A percentile compares a stretch with the other conserved stretches of the same genome.
phyloP scores from a whole-genome alignment of 768 basidiomycete genomes.

The Suillus placidus region DNA sequence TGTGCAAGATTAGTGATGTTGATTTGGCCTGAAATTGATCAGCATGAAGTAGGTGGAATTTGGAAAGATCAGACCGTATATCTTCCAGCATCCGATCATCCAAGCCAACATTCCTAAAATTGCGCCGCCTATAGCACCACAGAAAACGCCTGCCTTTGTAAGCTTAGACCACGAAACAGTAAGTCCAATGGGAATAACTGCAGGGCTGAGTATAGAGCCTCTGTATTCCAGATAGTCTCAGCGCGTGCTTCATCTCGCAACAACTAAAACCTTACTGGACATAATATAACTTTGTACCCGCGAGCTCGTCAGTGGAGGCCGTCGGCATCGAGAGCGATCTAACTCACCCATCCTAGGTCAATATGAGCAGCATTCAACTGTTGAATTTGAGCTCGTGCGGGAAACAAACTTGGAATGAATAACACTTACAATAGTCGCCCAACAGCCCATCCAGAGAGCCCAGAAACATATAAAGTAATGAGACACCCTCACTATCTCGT shows the following conservation, averaged over 20 bases:
- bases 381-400: neutral
- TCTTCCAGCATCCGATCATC: constrained; percentile 56
- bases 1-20: constrained; percentile 40
- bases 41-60: neutral
- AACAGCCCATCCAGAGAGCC: constrained; percentile 48
- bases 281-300: constrained; percentile 40
- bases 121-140: constrained; percentile 45
- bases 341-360: constrained; percentile 49
- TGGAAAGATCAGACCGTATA: constrained; percentile 37
- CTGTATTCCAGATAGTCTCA: constrained; percentile 23
- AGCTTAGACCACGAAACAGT: constrained; percentile 52
- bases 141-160: constrained; percentile 41
- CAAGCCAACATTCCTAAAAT: constrained; percentile 49
- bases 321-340: neutral
- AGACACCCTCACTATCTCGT: constrained; percentile 43
- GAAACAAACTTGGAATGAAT: neutral
- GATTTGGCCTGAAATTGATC: constrained; percentile 32
- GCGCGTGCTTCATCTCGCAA: neutral
- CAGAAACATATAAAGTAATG: constrained; percentile 46
- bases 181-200: constrained; percentile 51
- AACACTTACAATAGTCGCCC: constrained; percentile 39
- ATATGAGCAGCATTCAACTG: constrained; percentile 49
- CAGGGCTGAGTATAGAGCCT: constrained; percentile 52
- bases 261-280: constrained; percentile 40
- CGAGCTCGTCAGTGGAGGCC: constrained; percentile 10